Conservation (phyloP, 2,329 filamentous ascomycete species). For the Monosporascus sp. region DNA sequence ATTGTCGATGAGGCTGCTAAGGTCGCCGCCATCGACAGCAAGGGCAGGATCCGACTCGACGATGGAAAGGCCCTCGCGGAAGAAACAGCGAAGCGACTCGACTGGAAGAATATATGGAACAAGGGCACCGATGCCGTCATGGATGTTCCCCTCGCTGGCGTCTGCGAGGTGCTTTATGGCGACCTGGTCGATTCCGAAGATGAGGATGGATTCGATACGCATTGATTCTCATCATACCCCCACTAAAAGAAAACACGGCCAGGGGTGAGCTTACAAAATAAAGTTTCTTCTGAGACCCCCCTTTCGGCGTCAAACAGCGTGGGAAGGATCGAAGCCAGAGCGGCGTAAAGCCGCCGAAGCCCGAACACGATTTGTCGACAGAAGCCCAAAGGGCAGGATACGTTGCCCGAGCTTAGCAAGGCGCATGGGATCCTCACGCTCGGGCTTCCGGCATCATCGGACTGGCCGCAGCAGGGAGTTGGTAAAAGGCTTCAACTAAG, state of each 20-base stretch:
- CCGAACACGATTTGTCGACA: too few species aligned
- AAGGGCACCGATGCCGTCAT: constrained; percentile 94
- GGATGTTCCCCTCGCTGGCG: constrained; percentile 91
- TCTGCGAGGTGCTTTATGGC: constrained; percentile 91
- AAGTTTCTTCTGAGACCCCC: background rate
- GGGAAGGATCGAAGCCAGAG: background rate
- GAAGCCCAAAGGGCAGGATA: too few species aligned
- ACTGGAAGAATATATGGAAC: constrained; percentile 84
- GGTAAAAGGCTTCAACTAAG: too few species aligned
- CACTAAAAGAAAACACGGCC: background rate
- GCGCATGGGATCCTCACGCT: too few species aligned
- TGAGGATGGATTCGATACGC: constrained; percentile 8
- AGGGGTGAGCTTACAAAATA: background rate
- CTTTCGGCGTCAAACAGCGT: background rate
- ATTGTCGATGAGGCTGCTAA: constrained; percentile 87
- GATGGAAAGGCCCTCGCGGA: constrained; percentile 31
- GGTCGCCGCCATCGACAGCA: constrained; percentile 73
- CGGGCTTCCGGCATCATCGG: too few species aligned
- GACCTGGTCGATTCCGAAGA: constrained; percentile 28
- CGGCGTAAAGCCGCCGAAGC: too few species aligned
- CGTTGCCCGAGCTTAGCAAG: too few species aligned
- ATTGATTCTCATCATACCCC: constrained; percentile 1
- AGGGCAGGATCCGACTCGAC: constrained; percentile 46
- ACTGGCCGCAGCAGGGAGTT: too few species aligned
- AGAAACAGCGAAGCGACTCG: constrained; percentile 30